Conservation (phyloP, 202 grass and related monocot species). For the Bolboschoenoplectus hybrid region DNA sequence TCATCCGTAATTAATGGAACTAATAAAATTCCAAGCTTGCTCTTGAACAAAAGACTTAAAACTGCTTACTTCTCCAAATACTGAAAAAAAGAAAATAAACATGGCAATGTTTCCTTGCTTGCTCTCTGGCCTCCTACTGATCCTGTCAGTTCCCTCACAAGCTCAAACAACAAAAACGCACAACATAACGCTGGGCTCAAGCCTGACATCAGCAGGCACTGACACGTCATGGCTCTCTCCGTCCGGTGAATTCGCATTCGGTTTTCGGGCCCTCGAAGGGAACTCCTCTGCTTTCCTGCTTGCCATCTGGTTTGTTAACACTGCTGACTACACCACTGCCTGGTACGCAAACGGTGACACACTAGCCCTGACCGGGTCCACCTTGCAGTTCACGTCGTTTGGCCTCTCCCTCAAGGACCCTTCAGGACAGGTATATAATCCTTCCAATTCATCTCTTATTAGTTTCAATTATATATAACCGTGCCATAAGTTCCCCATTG, state of each 20-base stretch:
- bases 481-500: too few species aligned
- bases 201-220: constrained; percentile 6
- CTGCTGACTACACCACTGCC: constrained; percentile 26
- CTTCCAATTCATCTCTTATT: not conserved
- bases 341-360: constrained; percentile 43
- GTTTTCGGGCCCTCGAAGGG: constrained; percentile 44
- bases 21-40: not conserved
- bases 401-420: constrained; percentile 52
- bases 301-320: constrained; percentile 54
- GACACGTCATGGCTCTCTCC: constrained; percentile 44
- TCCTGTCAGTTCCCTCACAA: not conserved
- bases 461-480: too few species aligned
- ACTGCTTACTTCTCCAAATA: not conserved
- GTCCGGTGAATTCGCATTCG: constrained; percentile 50
- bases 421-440: not conserved
- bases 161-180: constrained; percentile 27
- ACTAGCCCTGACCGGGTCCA: constrained; percentile 32
- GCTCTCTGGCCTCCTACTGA: not conserved
- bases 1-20: not conserved
- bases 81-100: not conserved
- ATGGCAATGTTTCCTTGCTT: not conserved
- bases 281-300: constrained; percentile 43
- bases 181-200: constrained; percentile 35
- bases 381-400: constrained; percentile 35
- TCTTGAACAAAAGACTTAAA: not conserved